Evolutionary conservation across 306 rosid species (phyloP).

Genomic region (Purshia tridentata): DNA sequence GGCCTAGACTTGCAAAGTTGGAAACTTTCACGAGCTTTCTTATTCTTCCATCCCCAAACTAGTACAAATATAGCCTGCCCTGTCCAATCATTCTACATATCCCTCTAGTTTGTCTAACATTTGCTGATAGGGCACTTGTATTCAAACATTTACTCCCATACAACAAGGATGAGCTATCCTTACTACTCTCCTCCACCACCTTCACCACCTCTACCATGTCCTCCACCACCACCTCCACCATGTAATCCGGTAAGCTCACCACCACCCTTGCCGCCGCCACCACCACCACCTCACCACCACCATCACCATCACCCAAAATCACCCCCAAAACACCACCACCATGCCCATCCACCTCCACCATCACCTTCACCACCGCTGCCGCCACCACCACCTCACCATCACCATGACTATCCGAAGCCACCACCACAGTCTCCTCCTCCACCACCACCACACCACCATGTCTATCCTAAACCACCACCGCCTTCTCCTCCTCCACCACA

Average conservation of each 20-base stretch:
- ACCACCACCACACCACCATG: constrained; percentile 15
- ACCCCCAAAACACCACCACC: constrained; percentile 16
- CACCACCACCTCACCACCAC: constrained; percentile 24
- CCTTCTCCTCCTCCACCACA: background rate
- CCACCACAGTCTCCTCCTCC: background rate
- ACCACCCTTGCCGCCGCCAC: constrained; percentile 24
- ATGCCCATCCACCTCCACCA: constrained; percentile 21
- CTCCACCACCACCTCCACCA: constrained; percentile 9
- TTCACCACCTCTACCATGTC: constrained; percentile 26
- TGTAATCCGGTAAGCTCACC: constrained; percentile 17
- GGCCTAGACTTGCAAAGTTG: background rate
- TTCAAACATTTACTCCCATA: background rate
- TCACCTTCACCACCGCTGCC: constrained; percentile 26
- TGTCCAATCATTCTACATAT: background rate
- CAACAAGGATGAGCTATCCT: constrained; percentile 25
- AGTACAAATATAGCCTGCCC: constrained; percentile 32
- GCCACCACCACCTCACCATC: constrained; percentile 19
- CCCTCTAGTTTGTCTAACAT: background rate
- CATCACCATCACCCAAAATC: constrained; percentile 30
- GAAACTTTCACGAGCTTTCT: background rate
- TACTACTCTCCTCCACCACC: constrained; percentile 49
- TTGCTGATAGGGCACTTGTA: background rate
- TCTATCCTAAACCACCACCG: constrained; percentile 17
- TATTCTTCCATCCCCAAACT: background rate
- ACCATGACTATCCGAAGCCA: constrained; percentile 10